Percentiles rank a stretch among this genome's conserved stretches.
phyloP scores from a whole-genome alignment of 2,329 filamentous ascomycete species.

The Aspergillus fumigatus region DNA sequence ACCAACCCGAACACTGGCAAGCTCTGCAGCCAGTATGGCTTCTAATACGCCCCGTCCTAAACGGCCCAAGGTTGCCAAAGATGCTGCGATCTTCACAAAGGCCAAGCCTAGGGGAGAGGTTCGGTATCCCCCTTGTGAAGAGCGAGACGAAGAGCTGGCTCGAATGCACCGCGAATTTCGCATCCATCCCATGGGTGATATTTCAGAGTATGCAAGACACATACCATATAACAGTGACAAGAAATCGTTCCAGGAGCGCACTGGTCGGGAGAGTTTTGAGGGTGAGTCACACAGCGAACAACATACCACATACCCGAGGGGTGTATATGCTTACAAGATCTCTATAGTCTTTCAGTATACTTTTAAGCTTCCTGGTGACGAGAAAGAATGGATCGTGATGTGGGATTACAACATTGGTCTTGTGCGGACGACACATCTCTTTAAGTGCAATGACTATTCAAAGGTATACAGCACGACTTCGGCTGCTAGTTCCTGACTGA shows the following conservation, averaged over 20 bases:
- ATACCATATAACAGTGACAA: constrained; percentile 96
- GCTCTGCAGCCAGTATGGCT: constrained; percentile 39
- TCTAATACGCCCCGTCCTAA: constrained; percentile 23
- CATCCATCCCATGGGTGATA: constrained; percentile 61
- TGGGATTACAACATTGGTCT: constrained; percentile 97
- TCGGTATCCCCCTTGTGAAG: constrained; percentile 71
- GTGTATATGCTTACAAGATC: not conserved
- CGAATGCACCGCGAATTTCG: constrained; percentile 59
- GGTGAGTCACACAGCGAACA: constrained; percentile 48
- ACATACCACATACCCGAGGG: not conserved
- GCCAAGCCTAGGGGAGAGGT: constrained; percentile 62
- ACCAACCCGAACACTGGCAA: constrained; percentile 38
- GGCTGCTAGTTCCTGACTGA: not conserved
- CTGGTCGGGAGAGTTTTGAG: constrained; percentile 82
- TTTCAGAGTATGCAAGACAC: constrained; percentile 61
- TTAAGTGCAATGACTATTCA: constrained; percentile 81
- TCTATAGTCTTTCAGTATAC: constrained; percentile 58
- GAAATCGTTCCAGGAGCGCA: constrained; percentile 81
- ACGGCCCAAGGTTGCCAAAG: constrained; percentile 60
- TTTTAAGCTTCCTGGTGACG: constrained; percentile 66
- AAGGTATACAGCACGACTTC: constrained; percentile 59
- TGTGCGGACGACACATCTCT: constrained; percentile 89
- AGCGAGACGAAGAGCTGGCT: constrained; percentile 54
- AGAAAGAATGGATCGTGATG: constrained; percentile 70
- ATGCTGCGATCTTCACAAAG: constrained; percentile 58